A percentile compares a stretch with the other conserved stretches of the same genome.
Evolutionary conservation across 2,329 filamentous ascomycete species (phyloP).

Genomic region (Nigrograna mackinnonii): DNA sequence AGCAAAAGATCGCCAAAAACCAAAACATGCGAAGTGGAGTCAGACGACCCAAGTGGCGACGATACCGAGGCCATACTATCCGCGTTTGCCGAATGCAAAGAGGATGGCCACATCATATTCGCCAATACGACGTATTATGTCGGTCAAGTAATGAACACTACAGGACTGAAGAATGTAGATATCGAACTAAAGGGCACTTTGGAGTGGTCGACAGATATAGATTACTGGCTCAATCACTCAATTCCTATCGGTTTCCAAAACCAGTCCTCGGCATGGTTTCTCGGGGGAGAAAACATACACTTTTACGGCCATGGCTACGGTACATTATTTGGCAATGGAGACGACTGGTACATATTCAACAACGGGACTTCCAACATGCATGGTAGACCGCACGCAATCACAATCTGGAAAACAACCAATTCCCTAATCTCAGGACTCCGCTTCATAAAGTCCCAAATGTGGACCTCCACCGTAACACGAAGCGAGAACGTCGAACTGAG

Average conservation of each 20-base stretch:
- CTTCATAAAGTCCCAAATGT: conserved; percentile 64
- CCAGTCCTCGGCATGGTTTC: conserved; percentile 29
- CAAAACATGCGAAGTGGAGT: no score
- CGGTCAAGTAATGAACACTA: conserved; percentile 24
- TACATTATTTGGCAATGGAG: conserved; percentile 63
- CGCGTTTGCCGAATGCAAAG: conserved; percentile 25
- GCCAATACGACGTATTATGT: conserved; percentile 24
- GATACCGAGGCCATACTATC: conserved; percentile 29
- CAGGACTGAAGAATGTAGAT: conserved; percentile 24
- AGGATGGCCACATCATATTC: conserved; percentile 24
- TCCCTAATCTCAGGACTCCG: conserved; percentile 52
- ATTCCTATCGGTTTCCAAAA: conserved; percentile 38
- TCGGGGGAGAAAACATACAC: conserved; percentile 55
- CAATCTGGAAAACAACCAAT: conserved; percentile 54
- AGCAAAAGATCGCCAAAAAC: no score
- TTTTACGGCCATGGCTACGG: conserved; percentile 56
- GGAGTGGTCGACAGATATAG: conserved; percentile 26
- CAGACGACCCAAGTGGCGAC: no score
- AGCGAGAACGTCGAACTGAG: conserved; percentile 52
- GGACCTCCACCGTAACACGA: conserved; percentile 58
- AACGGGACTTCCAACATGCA: conserved; percentile 26
- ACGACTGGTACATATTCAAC: conserved; percentile 61
- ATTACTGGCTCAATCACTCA: conserved; percentile 32
- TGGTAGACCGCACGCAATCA: conserved; percentile 56
- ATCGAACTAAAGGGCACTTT: conserved; percentile 23